Conservation (phyloP, 2,329 filamentous ascomycete genomes). For the Aspergillus tubingensis region DNA sequence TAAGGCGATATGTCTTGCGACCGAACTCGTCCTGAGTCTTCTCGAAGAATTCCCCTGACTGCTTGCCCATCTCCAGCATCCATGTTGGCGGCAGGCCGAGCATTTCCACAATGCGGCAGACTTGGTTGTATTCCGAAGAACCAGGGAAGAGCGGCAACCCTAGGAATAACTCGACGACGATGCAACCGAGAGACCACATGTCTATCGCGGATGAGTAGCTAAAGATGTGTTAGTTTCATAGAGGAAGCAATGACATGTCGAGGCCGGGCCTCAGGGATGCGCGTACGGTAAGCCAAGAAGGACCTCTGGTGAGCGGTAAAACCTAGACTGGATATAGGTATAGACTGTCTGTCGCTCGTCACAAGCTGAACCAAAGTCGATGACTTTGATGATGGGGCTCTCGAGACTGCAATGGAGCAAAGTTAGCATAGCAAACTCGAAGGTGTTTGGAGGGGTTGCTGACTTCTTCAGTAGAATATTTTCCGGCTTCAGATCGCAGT, state of each 20-base stretch:
- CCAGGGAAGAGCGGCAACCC: slow-evolving; percentile 93
- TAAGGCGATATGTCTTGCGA: slow-evolving; percentile 84
- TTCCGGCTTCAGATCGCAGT: slow-evolving; percentile 97
- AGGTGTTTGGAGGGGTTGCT: slow-evolving; percentile 25
- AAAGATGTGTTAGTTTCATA: slow-evolving; percentile 3
- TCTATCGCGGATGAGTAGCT: slow-evolving; percentile 96
- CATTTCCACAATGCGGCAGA: slow-evolving; percentile 97
- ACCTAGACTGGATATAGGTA: slow-evolving; percentile 97
- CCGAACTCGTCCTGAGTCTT: slow-evolving; percentile 91
- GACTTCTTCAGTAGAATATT: slow-evolving; percentile 96
- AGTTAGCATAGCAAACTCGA: slow-evolving; percentile 9
- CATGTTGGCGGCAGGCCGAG: slow-evolving; percentile 92
- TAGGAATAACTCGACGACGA: slow-evolving; percentile 95
- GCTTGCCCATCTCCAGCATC: slow-evolving; percentile 99
- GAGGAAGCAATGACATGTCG: neutral
- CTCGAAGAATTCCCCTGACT: slow-evolving; percentile 96
- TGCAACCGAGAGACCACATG: slow-evolving; percentile 99
- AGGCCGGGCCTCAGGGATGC: no score
- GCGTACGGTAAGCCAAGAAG: slow-evolving; percentile 78
- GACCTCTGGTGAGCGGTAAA: slow-evolving; percentile 96
- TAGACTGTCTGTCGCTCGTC: slow-evolving; percentile 98
- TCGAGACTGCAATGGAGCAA: slow-evolving; percentile 63
- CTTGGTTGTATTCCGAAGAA: slow-evolving; percentile 98
- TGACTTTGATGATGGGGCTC: slow-evolving; percentile 99
- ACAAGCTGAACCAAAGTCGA: slow-evolving; percentile 97